Evolutionary conservation across 495 filamentous ascomycete species (phyloP), one percentile per base, ranked within the genome.

Genomic region (Tetracladium marchalianum): DNA sequence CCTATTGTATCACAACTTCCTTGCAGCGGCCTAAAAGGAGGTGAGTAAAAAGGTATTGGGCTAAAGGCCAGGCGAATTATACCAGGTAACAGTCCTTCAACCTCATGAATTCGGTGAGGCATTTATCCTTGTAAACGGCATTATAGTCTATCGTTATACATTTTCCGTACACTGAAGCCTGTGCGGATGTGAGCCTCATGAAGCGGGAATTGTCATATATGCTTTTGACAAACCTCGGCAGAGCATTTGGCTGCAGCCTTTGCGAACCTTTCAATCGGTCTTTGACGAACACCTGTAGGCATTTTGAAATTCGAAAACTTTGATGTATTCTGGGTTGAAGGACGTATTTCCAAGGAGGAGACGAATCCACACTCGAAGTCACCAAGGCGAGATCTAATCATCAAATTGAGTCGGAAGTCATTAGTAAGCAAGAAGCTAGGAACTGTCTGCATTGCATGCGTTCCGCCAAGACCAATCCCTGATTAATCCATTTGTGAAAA

Each of bases 81-180:
- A 96, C 90, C 55, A 92, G 51, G 56, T 84, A 90, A 62, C 92
- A 99, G 50, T 96, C 72, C 63, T 95, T 95, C 41, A 97, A 62
- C 52, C 65, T 77, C 63, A 94, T 64, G 49, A 99, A 97, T 58
- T 96, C 87, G 41, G 77, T 78, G 2, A 72, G 70, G 58, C 92
- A 99, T 70, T 90, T 88, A 62, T 96, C 87, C 54, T 94, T 94
- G 52, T 90, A 75, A 4, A 96, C 78, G 17, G 86, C 78, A 58
- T 89, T 90, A 65, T 93, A 97, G 60, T 99, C 90, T 8, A 77
- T 77, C 31, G 92, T 71, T 47, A 99, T 78, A 61, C 92, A 99
- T 72, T 89, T 89, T 42, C 92, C 92, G 57, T 97, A 99, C 12
- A 75, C 73, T 7, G 87, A 72, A 41, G 84, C 81, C 90, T 97